A percentile compares a stretch with the other conserved stretches of the same genome.
Conservation (phyloP, 2,329 filamentous ascomycete species). For the Aspergillus bombycis region DNA sequence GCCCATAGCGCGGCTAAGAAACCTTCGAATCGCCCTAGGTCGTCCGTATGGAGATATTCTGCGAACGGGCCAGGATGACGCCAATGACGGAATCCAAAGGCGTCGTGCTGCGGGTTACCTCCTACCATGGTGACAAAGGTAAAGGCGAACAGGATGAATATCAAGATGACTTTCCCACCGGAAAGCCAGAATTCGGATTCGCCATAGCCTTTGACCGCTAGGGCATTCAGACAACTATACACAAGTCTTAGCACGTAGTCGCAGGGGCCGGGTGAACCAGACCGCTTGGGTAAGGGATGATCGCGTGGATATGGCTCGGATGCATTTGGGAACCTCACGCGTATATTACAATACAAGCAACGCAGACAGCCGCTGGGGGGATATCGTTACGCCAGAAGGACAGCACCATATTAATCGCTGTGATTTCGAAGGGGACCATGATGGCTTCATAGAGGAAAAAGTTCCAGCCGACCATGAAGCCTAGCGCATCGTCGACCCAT, state of each 20-base stretch:
- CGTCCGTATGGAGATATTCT: constrained; percentile 62
- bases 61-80: constrained; percentile 66
- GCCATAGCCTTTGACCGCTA: constrained; percentile 71
- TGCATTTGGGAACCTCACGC: constrained; percentile 23
- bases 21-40: constrained; percentile 57
- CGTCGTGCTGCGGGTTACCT: constrained; percentile 70
- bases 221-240: constrained; percentile 62
- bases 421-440: constrained; percentile 47
- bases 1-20: constrained; percentile 72
- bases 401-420: constrained; percentile 45
- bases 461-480: constrained; percentile 52
- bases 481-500: constrained; percentile 51
- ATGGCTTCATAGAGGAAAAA: constrained; percentile 51
- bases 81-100: constrained; percentile 71
- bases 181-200: constrained; percentile 59
- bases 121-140: constrained; percentile 81
- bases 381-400: constrained; percentile 45
- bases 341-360: constrained; percentile 30
- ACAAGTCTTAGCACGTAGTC: constrained; percentile 5
- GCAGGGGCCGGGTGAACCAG: not conserved
- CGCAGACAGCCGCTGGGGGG: constrained; percentile 40
- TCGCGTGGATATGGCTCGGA: not conserved
- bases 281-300: not conserved
- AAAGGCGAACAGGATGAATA: constrained; percentile 69
- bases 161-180: constrained; percentile 67